Evolutionary conservation across 495 filamentous ascomycete species (phyloP).

Genomic region (Platismatia glauca): DNA sequence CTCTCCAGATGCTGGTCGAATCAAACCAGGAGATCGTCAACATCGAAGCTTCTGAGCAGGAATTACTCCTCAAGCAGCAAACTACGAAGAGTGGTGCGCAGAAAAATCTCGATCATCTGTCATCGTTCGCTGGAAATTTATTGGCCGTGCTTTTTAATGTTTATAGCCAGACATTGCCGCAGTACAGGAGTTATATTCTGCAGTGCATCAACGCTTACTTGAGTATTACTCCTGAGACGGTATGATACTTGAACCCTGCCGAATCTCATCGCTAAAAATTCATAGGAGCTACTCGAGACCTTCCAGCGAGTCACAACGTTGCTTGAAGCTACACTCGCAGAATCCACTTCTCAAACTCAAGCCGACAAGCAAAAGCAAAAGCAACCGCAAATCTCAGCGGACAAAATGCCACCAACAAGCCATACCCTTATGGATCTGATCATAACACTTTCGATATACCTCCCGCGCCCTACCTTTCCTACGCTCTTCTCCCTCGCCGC

Average conservation of each 20-base stretch:
- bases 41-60: conserved; percentile 51
- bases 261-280: not conserved
- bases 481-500: conserved; percentile 76
- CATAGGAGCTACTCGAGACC: conserved; percentile 70
- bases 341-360: conserved; percentile 41
- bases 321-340: conserved; percentile 67
- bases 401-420: conserved; percentile 80
- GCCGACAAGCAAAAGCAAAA: conserved; percentile 53
- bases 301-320: conserved; percentile 76
- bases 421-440: conserved; percentile 95
- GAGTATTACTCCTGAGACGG: conserved; percentile 68
- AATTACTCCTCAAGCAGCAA: conserved; percentile 59
- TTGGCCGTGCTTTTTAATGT: conserved; percentile 96
- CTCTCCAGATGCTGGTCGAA: conserved; percentile 76
- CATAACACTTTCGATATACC: conserved; percentile 87
- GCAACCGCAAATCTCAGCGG: conserved; percentile 43
- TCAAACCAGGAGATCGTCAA: conserved; percentile 73
- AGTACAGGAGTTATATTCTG: conserved; percentile 80
- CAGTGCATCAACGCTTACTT: conserved; percentile 90
- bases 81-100: conserved; percentile 65
- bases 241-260: conserved; percentile 24
- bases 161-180: conserved; percentile 88
- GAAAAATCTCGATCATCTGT: conserved; percentile 70
- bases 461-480: conserved; percentile 72
- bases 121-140: conserved; percentile 71